A percentile compares a stretch with the other conserved stretches of the same genome.
Conservation (phyloP, 2,329 filamentous ascomycete species). For the Aspergillus glaucus region DNA sequence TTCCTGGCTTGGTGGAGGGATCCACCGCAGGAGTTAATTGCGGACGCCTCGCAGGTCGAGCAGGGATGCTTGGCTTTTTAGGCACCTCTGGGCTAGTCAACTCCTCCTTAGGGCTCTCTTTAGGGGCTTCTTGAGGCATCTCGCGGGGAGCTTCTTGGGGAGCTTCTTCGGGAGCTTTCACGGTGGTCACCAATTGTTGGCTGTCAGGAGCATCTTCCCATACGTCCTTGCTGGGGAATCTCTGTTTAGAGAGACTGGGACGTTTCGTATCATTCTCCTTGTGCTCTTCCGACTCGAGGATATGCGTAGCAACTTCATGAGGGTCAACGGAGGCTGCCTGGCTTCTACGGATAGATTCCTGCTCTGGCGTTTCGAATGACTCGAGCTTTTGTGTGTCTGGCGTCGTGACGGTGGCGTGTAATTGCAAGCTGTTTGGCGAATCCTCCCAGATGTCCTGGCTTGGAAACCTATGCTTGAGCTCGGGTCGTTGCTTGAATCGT, state of each 20-base stretch:
- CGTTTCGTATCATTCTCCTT: constrained; percentile 29
- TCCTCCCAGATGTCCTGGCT: constrained; percentile 98
- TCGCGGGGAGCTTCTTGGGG: neutral
- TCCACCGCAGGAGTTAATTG: constrained; percentile 25
- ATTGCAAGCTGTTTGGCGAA: constrained; percentile 75
- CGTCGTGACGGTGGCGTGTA: constrained; percentile 72
- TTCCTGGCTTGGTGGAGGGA: constrained; percentile 28
- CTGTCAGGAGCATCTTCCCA: constrained; percentile 94
- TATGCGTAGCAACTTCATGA: constrained; percentile 28
- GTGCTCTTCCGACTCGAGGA: constrained; percentile 22
- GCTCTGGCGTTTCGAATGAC: constrained; percentile 41
- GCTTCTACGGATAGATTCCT: constrained; percentile 41
- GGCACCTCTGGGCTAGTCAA: constrained; percentile 34
- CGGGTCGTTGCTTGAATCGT: constrained; percentile 50
- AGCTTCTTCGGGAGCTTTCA: constrained; percentile 47
- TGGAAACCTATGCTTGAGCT: constrained; percentile 68
- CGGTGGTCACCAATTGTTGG: constrained; percentile 67
- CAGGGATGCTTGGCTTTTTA: constrained; percentile 27
- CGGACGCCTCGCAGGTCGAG: constrained; percentile 28
- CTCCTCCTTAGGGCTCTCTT: constrained; percentile 19
- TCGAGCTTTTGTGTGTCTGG: constrained; percentile 56
- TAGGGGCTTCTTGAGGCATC: no score
- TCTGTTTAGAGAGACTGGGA: constrained; percentile 52
- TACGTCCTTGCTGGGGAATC: constrained; percentile 86
- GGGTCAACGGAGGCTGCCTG: constrained; percentile 35